phyloP scores from a whole-genome alignment of 208 protist genomes.

The Trypanosoma platydactyli region DNA sequence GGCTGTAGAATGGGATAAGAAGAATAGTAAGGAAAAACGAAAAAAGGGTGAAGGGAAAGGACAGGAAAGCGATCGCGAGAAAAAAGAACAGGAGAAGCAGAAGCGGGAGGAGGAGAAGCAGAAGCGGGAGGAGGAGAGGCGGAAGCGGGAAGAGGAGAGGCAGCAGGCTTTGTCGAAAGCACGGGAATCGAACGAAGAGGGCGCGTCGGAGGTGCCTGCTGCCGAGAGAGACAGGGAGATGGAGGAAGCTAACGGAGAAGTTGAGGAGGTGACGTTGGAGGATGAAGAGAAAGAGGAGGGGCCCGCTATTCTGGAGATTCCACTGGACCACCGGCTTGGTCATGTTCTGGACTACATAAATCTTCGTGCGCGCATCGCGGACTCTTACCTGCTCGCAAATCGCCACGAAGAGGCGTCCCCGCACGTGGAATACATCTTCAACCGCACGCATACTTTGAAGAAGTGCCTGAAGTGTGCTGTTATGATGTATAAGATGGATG shows the following conservation, averaged over 20 bases:
- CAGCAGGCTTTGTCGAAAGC: too few relatives aligned
- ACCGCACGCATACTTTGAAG: constrained; percentile 12
- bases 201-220: too few relatives aligned
- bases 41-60: constrained; percentile 23
- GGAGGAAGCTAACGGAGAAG: constrained; percentile 1
- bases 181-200: too few relatives aligned
- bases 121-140: not conserved
- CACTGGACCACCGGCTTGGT: constrained; percentile 32
- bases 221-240: not conserved
- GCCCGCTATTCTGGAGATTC: constrained; percentile 21
- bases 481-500: not conserved
- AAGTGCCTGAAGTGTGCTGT: constrained; percentile 13
- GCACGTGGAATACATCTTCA: constrained; percentile 23
- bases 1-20: constrained; percentile 11
- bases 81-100: not conserved
- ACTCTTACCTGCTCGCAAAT: constrained; percentile 28
- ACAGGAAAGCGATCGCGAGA: constrained; percentile 1
- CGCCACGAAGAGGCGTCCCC: constrained; percentile 18
- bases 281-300: constrained; percentile 12
- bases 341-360: constrained; percentile 37
- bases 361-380: constrained; percentile 30
- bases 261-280: not conserved
- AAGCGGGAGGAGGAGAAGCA: too few relatives aligned
- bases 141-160: not conserved
- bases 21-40: not conserved